Conservation (phyloP, 441 rosid genomes). For the Populus hybrid region DNA sequence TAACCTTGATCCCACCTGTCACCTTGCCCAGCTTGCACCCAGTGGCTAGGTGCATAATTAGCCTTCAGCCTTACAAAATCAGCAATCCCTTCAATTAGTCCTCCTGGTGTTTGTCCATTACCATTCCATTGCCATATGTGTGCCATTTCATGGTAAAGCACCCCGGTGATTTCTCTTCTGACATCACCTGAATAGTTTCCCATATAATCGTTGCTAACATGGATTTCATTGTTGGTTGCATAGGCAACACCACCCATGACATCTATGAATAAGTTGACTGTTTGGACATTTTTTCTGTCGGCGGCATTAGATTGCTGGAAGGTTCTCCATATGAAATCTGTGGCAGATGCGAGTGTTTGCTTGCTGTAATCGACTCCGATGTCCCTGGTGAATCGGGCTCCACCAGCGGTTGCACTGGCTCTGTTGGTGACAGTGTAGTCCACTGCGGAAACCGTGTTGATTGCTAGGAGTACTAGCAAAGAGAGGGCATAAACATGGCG, state of each 20-base stretch:
- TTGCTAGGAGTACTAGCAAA: constrained; percentile 17
- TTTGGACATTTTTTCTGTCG: constrained; percentile 21
- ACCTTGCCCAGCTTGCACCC: constrained; percentile 37
- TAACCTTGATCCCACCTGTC: too few relatives aligned
- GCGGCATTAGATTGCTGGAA: constrained; percentile 23
- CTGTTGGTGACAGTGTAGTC: too few relatives aligned
- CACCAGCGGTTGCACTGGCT: too few relatives aligned
- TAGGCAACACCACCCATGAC: constrained; percentile 24
- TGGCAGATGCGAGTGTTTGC: constrained; percentile 10
- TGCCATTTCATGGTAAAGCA: constrained; percentile 17
- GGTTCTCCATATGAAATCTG: constrained; percentile 29
- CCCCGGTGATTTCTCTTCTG: constrained; percentile 26
- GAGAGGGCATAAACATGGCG: constrained; percentile 2
- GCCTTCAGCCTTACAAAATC: constrained; percentile 50
- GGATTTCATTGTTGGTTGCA: constrained; percentile 20
- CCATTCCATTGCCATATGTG: constrained; percentile 46
- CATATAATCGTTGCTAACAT: constrained; percentile 21
- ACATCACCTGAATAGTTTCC: constrained; percentile 19
- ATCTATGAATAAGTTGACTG: constrained; percentile 23
- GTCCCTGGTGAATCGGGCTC: too few relatives aligned
- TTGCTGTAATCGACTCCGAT: too few relatives aligned
- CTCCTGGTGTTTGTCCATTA: constrained; percentile 29
- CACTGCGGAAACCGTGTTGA: constrained; percentile 23
- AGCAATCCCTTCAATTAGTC: constrained; percentile 1
- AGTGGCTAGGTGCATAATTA: constrained; percentile 30